Evolutionary conservation across 1,139 yeast species (phyloP), one percentile per base, ranked within the genome.

Genomic region (Pichia sp.): DNA sequence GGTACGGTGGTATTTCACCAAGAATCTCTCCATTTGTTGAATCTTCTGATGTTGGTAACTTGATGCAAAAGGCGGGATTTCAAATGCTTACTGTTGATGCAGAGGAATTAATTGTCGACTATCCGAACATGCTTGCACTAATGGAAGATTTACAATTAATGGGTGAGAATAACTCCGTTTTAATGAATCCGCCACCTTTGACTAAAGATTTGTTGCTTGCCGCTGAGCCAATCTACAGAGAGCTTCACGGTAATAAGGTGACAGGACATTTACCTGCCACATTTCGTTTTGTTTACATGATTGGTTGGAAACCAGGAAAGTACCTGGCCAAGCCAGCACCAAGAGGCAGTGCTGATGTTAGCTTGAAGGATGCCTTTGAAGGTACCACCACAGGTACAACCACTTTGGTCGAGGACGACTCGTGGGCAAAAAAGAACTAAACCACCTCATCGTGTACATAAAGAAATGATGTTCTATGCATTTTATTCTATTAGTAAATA

Each of bases 91-190:
- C 95, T 0, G 77, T 85, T 27, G 95, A 85, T 54, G 81, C 85
- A 5, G 94, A 85, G 51, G 94, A 85, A 52, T 73, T 85, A 22
- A 73, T 82, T 6, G 87, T 85, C 9, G 83, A 82, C n/a, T 85
- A 78, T 49, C 95, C 94, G 0, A 82, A 79, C 51, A 65, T 82
- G 32, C 66, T 74, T 34, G 67, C 85, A 3, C 60, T 85, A 28
- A 66, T 85, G 61, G 74, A 72, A 38, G 94, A 85, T 49, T 58
- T 85, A 27, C 86, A 81, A 50, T 62, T 74, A 16, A 84, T 84
- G 94, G 95, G 95, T 5, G 95, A 85, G 55, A 80, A 79, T 42
- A 85, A 83, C 52, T 77, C 93, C 2, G 77, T 78, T 22, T 56
- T 72, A 32, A 65, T 75, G 30, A 62, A 85, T 29, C 70, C 81